phyloP scores from a whole-genome alignment of 2,329 filamentous ascomycete species.

The Alternaria tenuissima region DNA sequence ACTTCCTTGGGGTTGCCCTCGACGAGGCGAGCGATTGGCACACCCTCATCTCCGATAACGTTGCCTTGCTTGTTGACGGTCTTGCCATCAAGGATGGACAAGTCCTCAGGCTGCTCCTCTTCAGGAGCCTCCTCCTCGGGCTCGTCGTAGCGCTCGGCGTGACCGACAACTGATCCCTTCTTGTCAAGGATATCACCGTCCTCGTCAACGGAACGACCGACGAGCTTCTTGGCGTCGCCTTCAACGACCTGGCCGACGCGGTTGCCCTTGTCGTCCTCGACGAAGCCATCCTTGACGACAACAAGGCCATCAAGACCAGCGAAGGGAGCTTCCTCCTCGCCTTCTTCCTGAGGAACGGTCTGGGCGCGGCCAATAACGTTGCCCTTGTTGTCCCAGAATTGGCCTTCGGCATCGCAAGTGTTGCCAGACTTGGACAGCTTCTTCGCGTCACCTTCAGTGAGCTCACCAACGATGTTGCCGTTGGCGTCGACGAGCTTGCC shows the following conservation, averaged over 20 bases:
- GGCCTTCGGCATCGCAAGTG: slow-evolving; percentile 56
- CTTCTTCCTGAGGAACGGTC: slow-evolving; percentile 57
- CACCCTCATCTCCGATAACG: slow-evolving; percentile 60
- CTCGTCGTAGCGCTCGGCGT: slow-evolving; percentile 66
- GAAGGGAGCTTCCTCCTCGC: slow-evolving; percentile 59
- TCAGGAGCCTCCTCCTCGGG: slow-evolving; percentile 66
- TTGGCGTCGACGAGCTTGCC: slow-evolving; percentile 60
- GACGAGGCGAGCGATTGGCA: slow-evolving; percentile 68
- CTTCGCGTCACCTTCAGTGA: slow-evolving; percentile 61
- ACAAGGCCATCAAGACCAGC: slow-evolving; percentile 60
- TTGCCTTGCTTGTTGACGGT: slow-evolving; percentile 61
- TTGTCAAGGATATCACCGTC: slow-evolving; percentile 63
- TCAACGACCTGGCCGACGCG: slow-evolving; percentile 59
- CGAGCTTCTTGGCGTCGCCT: slow-evolving; percentile 60
- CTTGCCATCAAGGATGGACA: slow-evolving; percentile 57
- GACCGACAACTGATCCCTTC: slow-evolving; percentile 61
- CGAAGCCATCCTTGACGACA: slow-evolving; percentile 60
- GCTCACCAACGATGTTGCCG: slow-evolving; percentile 59
- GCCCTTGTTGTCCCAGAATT: slow-evolving; percentile 64
- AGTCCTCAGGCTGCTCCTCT: slow-evolving; percentile 54
- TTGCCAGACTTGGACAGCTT: slow-evolving; percentile 60
- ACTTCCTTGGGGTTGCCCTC: slow-evolving; percentile 72
- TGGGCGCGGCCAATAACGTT: slow-evolving; percentile 61
- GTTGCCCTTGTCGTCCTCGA: slow-evolving; percentile 61
- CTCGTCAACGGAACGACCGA: slow-evolving; percentile 60